Base-by-base conservation (phyloP, 164 flowering plant species). In the Echeveria elegans region DNA sequence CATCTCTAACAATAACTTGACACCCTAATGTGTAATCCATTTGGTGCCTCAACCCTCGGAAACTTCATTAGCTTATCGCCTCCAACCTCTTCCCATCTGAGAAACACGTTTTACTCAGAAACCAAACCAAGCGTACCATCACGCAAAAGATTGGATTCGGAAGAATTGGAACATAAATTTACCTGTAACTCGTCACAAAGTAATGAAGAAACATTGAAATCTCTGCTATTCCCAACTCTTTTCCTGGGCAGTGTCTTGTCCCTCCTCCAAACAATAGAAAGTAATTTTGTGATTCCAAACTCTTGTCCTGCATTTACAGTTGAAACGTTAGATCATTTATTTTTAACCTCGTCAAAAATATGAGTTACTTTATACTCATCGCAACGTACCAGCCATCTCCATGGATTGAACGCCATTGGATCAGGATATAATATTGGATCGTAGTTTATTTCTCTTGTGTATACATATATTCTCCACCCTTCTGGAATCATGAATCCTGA, bases 151-250 rank as follows among this genome's bases (percentile, higher is more conserved):
- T 7, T 1, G 12, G 31, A 59, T 28, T 29, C 63, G 7, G 5
- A 32, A 59, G 19, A 21, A 16, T 21, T 23, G 14, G 6, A 28
- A n/a, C 4, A 18, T 0, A n/a, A 31, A 18, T n/a, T n/a, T 65
- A 88, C 96, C 96, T 86, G 83, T 88, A 92, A 79, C 77, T 78
- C 16, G 96, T 88, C 28, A 92, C 82, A 72, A 92, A 85, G 77
- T 92, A 86, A 73, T 92, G 96, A 68, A 90, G 88, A 72, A 90
- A 88, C 52, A 80, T 78, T 1, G 96, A 82, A 34, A 92, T 80
- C 72, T 82, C 92, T 1, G 81, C 87, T 8, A 88, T 77, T 34
- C 96, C 96, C 60, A 88, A 72, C 72, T 92, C 98, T 70, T 92
- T 92, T 69, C 98, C 98, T 16, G 98, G 98, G 68, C 98, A 92